Percentiles rank a stretch among this genome's conserved stretches.
Conservation (phyloP, 2,329 filamentous ascomycete species). For the Niveomyces coronatus region DNA sequence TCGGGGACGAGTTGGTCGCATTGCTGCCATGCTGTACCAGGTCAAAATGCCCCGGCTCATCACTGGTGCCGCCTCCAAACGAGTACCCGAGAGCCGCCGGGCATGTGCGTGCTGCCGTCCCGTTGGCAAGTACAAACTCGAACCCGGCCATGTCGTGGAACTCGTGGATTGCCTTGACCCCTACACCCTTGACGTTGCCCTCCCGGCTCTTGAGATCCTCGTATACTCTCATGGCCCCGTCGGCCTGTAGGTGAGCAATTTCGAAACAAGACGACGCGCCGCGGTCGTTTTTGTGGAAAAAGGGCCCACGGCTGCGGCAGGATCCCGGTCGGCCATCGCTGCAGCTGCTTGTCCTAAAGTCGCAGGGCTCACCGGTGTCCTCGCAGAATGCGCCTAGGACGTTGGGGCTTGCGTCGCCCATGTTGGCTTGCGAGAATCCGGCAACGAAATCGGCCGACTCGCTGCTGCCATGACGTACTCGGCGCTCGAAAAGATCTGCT, state of each 20-base stretch:
- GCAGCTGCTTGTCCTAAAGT: slow-evolving; percentile 72
- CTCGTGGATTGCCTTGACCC: slow-evolving; percentile 69
- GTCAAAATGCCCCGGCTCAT: slow-evolving; percentile 80
- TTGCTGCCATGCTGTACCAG: slow-evolving; percentile 76
- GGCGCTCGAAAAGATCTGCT: slow-evolving; percentile 70
- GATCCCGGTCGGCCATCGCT: slow-evolving; percentile 51
- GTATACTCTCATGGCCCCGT: slow-evolving; percentile 42
- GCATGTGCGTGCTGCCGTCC: slow-evolving; percentile 62
- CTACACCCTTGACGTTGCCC: slow-evolving; percentile 48
- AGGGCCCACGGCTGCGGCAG: slow-evolving; percentile 62
- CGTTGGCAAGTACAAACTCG: slow-evolving; percentile 62
- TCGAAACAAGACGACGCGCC: slow-evolving; percentile 69
- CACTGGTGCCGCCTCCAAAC: slow-evolving; percentile 82
- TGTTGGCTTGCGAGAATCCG: slow-evolving; percentile 83
- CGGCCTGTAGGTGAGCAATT: slow-evolving; percentile 58
- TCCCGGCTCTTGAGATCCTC: slow-evolving; percentile 34
- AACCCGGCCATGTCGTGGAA: slow-evolving; percentile 71
- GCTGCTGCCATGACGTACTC: slow-evolving; percentile 42
- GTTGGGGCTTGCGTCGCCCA: slow-evolving; percentile 84
- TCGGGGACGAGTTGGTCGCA: slow-evolving; percentile 55
- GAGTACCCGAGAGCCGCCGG: slow-evolving; percentile 79
- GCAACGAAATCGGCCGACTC: slow-evolving; percentile 65
- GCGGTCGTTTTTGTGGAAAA: slow-evolving; percentile 54
- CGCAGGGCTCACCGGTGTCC: slow-evolving; percentile 60
- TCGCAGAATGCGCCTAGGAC: slow-evolving; percentile 78